Evolutionary conservation across 305 asterid species (phyloP).

Genomic region (Fraxinus greggii): DNA sequence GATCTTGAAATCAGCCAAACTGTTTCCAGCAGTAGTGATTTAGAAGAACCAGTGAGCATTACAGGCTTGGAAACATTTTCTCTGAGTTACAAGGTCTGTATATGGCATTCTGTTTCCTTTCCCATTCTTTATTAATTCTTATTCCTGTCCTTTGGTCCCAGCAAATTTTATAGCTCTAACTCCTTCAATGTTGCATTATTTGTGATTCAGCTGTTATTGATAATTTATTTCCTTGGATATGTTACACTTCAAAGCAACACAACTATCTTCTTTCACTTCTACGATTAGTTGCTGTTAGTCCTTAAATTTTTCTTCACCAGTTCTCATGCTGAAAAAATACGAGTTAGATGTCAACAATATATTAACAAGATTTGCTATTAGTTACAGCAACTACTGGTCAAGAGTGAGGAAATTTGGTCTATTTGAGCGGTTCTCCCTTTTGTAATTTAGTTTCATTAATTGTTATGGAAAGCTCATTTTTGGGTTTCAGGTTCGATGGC

Average conservation of each 20-base stretch:
- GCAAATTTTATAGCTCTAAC: background rate
- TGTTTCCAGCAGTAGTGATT: conserved; percentile 50
- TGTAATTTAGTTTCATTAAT: background rate
- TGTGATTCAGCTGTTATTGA: background rate
- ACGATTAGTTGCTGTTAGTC: background rate
- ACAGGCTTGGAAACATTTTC: conserved; percentile 98
- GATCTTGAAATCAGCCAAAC: conserved; percentile 70
- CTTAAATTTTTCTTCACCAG: background rate
- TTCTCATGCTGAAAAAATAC: conserved; percentile 13
- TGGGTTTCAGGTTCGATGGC: conserved; percentile 83
- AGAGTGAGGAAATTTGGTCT: conserved; percentile 13
- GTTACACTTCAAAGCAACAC: background rate
- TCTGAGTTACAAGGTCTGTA: conserved; percentile 79
- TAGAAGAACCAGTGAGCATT: conserved; percentile 85
- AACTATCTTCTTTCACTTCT: background rate
- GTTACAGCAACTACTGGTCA: background rate
- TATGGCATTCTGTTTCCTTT: conserved; percentile 5
- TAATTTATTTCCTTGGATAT: background rate
- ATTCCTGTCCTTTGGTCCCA: background rate
- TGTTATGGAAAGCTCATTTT: conserved; percentile 10
- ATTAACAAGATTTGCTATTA: conserved; percentile 1
- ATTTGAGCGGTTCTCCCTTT: conserved; percentile 5
- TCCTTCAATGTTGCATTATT: background rate
- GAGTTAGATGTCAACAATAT: background rate
- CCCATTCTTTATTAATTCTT: conserved; percentile 15